Conservation (phyloP, 169 alveolate species). For the Babesia bigemina region DNA sequence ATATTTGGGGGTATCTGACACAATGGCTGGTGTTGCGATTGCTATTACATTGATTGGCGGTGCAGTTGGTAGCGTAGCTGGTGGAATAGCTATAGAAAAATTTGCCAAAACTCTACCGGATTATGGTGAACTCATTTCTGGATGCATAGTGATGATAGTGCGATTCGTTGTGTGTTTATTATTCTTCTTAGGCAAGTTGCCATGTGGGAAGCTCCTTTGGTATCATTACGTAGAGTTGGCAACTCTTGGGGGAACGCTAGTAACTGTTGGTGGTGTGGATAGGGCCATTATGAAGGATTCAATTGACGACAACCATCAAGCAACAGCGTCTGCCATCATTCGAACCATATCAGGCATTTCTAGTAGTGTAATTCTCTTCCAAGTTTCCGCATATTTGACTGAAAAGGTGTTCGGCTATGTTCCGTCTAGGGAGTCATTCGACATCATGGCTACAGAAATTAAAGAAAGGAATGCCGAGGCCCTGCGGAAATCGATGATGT, state of each 20-base stretch:
- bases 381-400: constrained; percentile 4
- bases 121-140: constrained; percentile 1
- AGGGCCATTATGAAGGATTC: neutral
- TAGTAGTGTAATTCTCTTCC: neutral
- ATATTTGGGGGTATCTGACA: constrained; percentile 85
- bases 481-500: constrained; percentile 15
- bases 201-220: constrained; percentile 9
- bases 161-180: neutral
- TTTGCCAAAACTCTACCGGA: constrained; percentile 67
- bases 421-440: constrained; percentile 1
- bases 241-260: constrained; percentile 8
- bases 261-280: constrained; percentile 16
- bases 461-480: constrained; percentile 11
- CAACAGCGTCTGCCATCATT: neutral
- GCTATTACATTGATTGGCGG: constrained; percentile 86
- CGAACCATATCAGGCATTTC: constrained; percentile 9
- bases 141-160: neutral
- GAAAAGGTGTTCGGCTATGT: constrained; percentile 12
- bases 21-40: constrained; percentile 82
- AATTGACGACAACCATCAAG: neutral
- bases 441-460: neutral
- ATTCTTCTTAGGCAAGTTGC: constrained; percentile 16
- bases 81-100: constrained; percentile 85
- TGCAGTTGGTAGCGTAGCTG: constrained; percentile 88
- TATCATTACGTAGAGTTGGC: constrained; percentile 6